Evolutionary conservation across 140 eudicot genomes (phyloP).

Genomic region (Cichorium intybus): DNA sequence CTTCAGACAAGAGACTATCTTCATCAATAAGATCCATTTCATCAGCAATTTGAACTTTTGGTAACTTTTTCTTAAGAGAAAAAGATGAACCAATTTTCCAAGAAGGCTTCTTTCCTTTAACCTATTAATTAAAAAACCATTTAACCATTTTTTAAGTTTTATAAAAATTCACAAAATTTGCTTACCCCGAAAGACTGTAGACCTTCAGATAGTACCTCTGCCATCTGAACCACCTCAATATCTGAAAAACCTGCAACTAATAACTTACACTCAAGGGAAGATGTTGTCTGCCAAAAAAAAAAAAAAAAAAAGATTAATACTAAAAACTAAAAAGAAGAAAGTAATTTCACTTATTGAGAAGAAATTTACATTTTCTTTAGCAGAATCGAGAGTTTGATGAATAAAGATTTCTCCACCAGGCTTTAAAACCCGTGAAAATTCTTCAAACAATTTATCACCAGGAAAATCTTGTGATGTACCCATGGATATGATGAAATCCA

Average conservation of each 20-base stretch:
- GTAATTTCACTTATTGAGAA: neutral
- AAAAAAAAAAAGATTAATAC: neutral
- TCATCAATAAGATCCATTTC: slow-evolving; percentile 87
- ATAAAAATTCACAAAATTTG: neutral
- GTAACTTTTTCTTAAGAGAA: slow-evolving; percentile 56
- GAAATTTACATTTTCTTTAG: slow-evolving; percentile 34
- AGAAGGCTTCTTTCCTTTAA: slow-evolving; percentile 60
- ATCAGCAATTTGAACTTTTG: slow-evolving; percentile 53
- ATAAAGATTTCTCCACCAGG: slow-evolving; percentile 76
- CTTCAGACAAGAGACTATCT: slow-evolving; percentile 89
- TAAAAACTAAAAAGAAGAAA: neutral
- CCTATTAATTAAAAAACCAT: slow-evolving; percentile 34
- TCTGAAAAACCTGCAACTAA: slow-evolving; percentile 45
- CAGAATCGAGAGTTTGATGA: slow-evolving; percentile 31
- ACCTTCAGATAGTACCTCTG: slow-evolving; percentile 23
- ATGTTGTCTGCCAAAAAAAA: slow-evolving; percentile 51
- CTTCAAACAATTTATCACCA: slow-evolving; percentile 42
- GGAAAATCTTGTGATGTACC: slow-evolving; percentile 55
- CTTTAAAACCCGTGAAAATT: slow-evolving; percentile 55
- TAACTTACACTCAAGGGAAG: slow-evolving; percentile 50
- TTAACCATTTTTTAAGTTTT: neutral
- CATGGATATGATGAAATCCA: slow-evolving; percentile 47
- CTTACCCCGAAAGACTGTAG: slow-evolving; percentile 36
- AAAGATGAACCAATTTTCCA: slow-evolving; percentile 88
- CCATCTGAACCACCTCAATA: slow-evolving; percentile 34